Base-by-base conservation (phyloP, 2,329 filamentous ascomycete genomes). In the Proliferodiscus dingleyae region DNA sequence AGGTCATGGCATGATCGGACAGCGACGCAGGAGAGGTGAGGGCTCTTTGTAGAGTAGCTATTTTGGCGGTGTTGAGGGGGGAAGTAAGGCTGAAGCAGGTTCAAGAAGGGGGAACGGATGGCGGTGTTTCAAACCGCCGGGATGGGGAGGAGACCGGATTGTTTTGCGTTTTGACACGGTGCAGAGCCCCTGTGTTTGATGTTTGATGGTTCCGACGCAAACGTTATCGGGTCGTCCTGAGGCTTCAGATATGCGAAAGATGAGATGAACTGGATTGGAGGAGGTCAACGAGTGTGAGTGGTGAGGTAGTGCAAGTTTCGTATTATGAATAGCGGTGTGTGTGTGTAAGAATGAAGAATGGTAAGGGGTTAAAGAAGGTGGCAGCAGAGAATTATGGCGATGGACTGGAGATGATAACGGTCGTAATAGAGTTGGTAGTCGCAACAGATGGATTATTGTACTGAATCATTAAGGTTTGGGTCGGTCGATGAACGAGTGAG, bases 21-120 rank as follows among this genome's bases (percentile, higher is more conserved):
- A 50, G 41, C 13, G 50, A 45, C 7, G 54, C 44, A 34, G 52
- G 41, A 10, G 53, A 49, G 30, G 47, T 52, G 19, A 57, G 51
- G 37, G 52, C 37, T 58, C 57, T 56, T 45, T 51, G 53, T 55
- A 61, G 50, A 40, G 57, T 56, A 57, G 61, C 57, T 58, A 59
- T 63, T 49, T 60, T 61, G 61, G 57, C 56, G 59, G 55, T 55
- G 43, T 32, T 30, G n/a, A n/a, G n/a, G 18, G 19, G 7, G 21
- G 18, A 15, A 33, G 24, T 37, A 40, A 24, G 36, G 22, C 19
- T 36, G 48, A 30, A 26, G 33, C 24, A 29, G n/a, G 15, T 29
- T 24, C 24, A 28, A 24, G 18, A 28, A n/a, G 28, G 22, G 15
- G 28, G 30, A 34, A 34, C 19, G 18, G 16, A 7, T 13, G 29